Evolutionary conservation across 441 rosid genomes (phyloP).

Genomic region (Breynia disticha): DNA sequence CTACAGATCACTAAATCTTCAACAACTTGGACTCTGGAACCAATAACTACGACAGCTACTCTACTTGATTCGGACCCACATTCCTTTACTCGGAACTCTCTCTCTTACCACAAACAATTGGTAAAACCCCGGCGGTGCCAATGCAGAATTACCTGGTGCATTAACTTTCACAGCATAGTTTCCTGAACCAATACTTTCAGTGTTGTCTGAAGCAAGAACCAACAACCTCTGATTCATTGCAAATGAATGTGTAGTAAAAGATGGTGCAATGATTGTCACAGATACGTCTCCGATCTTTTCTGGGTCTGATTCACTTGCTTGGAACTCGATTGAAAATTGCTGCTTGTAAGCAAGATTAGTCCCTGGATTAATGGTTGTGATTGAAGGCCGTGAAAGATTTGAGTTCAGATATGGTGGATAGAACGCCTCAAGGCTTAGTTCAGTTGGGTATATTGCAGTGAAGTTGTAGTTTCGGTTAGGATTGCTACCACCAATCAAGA

Average conservation of each 20-base stretch:
- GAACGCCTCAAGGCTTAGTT: slow-evolving; percentile 67
- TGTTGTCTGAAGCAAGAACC: slow-evolving; percentile 29
- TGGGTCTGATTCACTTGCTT: slow-evolving; percentile 19
- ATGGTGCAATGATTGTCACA: slow-evolving; percentile 53
- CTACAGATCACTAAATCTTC: too few species aligned
- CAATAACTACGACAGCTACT: slow-evolving; percentile 2
- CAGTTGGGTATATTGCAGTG: slow-evolving; percentile 64
- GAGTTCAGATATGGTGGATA: slow-evolving; percentile 52
- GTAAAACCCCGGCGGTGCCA: slow-evolving; percentile 76
- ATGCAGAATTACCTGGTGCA: slow-evolving; percentile 32
- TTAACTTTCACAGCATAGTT: slow-evolving; percentile 33
- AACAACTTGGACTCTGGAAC: neutral
- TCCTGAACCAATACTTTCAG: slow-evolving; percentile 17
- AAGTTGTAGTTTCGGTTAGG: slow-evolving; percentile 58
- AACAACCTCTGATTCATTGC: slow-evolving; percentile 74
- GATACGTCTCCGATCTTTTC: slow-evolving; percentile 14
- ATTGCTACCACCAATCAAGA: slow-evolving; percentile 88
- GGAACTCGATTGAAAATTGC: slow-evolving; percentile 19
- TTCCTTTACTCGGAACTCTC: slow-evolving; percentile 50
- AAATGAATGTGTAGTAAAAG: slow-evolving; percentile 70
- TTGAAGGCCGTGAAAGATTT: slow-evolving; percentile 20
- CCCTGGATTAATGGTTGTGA: slow-evolving; percentile 27
- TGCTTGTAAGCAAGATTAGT: slow-evolving; percentile 18
- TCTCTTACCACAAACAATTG: slow-evolving; percentile 57
- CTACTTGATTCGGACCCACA: slow-evolving; percentile 44